Percentiles rank a stretch among this genome's conserved stretches.
These are phyloP conservation scores for Starmera stellimalicola DNA, from an alignment of 1,139 yeast genomes.

Conservation along the genomic window DNA sequence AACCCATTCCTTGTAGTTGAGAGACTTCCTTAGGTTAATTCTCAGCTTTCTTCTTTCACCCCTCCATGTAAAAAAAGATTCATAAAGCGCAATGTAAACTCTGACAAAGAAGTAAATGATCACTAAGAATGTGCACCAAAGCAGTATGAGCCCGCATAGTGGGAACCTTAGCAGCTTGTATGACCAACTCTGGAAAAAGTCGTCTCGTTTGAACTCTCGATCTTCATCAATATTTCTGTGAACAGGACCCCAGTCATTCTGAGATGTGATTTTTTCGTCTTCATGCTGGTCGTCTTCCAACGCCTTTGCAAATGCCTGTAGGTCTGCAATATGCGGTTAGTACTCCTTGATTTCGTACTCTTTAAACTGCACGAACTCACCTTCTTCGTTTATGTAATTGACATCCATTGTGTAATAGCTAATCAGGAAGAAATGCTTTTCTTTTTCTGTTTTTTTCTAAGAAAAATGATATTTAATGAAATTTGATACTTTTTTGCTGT, in stretches of 20 bases:
- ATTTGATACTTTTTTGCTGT: no score
- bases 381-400: conserved; percentile 24
- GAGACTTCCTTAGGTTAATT: conserved; percentile 37
- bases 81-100: conserved; percentile 55
- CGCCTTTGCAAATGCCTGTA: conserved; percentile 24
- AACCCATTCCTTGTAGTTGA: conserved; percentile 53
- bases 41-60: conserved; percentile 47
- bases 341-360: background rate
- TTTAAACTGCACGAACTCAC: conserved; percentile 13
- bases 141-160: conserved; percentile 36
- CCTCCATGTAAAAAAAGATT: conserved; percentile 47
- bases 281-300: conserved; percentile 11
- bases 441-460: no score
- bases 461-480: no score
- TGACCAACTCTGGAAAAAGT: conserved; percentile 25
- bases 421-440: no score
- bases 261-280: conserved; percentile 39
- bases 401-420: conserved; percentile 11
- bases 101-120: conserved; percentile 43
- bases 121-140: conserved; percentile 47
- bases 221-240: conserved; percentile 20
- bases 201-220: conserved; percentile 4
- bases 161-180: conserved; percentile 62
- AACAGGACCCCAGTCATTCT: conserved; percentile 64
- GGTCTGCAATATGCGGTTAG: conserved; percentile 12